Conservation (phyloP, 139 green algal genomes). For the Ettlia oleoabundans region DNA sequence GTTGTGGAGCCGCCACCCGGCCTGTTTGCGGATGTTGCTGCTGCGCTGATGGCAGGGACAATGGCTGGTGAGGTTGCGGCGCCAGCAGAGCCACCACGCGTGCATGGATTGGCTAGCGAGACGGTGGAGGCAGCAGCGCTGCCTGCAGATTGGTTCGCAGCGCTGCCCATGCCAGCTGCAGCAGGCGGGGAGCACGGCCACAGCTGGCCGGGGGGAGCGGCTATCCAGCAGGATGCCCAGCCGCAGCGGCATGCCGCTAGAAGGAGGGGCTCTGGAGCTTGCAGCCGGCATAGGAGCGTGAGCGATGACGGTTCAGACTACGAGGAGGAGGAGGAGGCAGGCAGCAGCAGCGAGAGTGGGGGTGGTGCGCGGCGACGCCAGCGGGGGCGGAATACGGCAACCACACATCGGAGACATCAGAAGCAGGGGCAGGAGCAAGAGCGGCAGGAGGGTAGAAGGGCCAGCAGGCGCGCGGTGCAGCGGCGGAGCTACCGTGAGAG, state of each 20-base stretch:
- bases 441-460: not conserved
- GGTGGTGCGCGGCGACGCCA: not conserved
- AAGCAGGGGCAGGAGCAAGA: slow-evolving; percentile 1
- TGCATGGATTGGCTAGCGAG: not conserved
- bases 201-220: too few species aligned
- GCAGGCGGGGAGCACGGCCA: too few species aligned
- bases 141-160: too few species aligned
- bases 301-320: not conserved
- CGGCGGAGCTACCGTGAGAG: slow-evolving; percentile 9
- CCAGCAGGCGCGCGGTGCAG: not conserved
- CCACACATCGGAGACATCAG: too few species aligned
- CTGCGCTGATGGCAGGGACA: not conserved
- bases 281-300: not conserved
- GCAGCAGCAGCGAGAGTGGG: not conserved
- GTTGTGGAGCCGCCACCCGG: not conserved
- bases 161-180: too few species aligned
- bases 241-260: too few species aligned
- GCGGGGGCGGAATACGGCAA: too few species aligned
- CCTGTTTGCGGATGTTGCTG: slow-evolving; percentile 23
- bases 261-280: too few species aligned
- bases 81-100: not conserved
- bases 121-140: too few species aligned
- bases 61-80: not conserved
- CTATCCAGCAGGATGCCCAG: too few species aligned
- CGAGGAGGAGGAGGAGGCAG: not conserved